Conservation (phyloP, 2,329 filamentous ascomycete species). For the Sporothrix brasiliensis region DNA sequence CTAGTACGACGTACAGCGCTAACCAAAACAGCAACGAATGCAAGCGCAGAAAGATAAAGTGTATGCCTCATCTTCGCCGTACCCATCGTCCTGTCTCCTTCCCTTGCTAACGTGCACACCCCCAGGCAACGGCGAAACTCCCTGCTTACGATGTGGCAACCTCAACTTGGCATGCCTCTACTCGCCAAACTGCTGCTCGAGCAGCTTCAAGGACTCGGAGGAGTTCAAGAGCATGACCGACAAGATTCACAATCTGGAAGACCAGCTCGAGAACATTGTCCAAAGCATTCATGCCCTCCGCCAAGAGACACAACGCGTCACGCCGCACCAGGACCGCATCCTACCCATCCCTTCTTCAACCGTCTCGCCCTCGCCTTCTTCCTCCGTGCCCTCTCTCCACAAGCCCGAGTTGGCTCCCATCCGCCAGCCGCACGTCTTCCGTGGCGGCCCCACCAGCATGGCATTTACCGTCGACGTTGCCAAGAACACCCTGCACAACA, state of each 20-base stretch:
- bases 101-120: slow-evolving; percentile 29
- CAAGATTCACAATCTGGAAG: slow-evolving; percentile 74
- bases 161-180: slow-evolving; percentile 55
- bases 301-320: slow-evolving; percentile 52
- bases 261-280: slow-evolving; percentile 79
- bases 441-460: slow-evolving; percentile 76
- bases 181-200: slow-evolving; percentile 41
- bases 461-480: slow-evolving; percentile 85
- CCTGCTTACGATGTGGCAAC: slow-evolving; percentile 69
- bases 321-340: slow-evolving; percentile 50
- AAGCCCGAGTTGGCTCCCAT: slow-evolving; percentile 53
- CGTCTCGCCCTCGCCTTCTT: slow-evolving; percentile 49
- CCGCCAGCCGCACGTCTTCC: slow-evolving; percentile 66
- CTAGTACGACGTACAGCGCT: slow-evolving; percentile 11
- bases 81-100: background rate
- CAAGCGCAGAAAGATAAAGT: slow-evolving; percentile 49
- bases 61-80: slow-evolving; percentile 30
- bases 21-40: slow-evolving; percentile 53
- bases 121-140: slow-evolving; percentile 62
- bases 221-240: slow-evolving; percentile 82
- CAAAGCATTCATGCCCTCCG: slow-evolving; percentile 71
- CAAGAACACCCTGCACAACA: slow-evolving; percentile 81
- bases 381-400: slow-evolving; percentile 49
- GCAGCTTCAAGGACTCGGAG: slow-evolving; percentile 56
- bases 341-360: slow-evolving; percentile 45